Base-by-base conservation (phyloP, 257 asterid genomes). In the Penstemon eatonii region DNA sequence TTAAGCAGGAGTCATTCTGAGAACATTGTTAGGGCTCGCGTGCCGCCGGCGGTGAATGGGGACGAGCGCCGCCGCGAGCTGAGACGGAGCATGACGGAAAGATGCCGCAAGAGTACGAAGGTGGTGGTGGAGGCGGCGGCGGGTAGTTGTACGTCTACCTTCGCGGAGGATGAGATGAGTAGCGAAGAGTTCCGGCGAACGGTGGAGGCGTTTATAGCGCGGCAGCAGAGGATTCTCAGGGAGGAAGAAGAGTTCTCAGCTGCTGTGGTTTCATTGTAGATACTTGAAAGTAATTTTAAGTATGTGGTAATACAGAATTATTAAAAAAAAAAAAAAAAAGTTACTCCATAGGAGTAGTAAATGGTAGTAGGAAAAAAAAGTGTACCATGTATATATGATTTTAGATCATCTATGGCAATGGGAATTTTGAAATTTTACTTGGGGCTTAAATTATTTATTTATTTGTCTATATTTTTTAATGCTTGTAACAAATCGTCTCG, bases 171-270 rank as follows among this genome's bases (percentile, higher is more conserved):
- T 38, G 81, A 79, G 75, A 83, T 92, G 96, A 92, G 91, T 55
- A 74, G 69, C 65, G 97, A 90, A n/a, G 97, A 90, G 56, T 92
- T 92, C 81, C 80, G 93, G 45, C 81, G 73, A 8, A 85, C 82
- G 5, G 93, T 92, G 68, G 98, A 92, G 80, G 94, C 84, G 69
- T 92, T 92, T 63, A 92, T 92, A 60, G 95, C 96, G 5, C 81
- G 95, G 73, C 98, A 92, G 65, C 98, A 90, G 76, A 86, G 85
- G 83, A 72, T 56, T 70, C 64, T 92, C 79, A 86, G 95, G 88
- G 95, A 89, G 66, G 92, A 89, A 54, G 78, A 63, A 49, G 81
- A 71, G 69, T 60, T 67, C 39, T 56, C 85, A 54, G 73, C 80
- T 58, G 75, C 81, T 58, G 43, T 56, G 64, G 72, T 60, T 66